Base-by-base conservation (phyloP, 768 basidiomycete genomes). In the Tylopilus intermedius region DNA sequence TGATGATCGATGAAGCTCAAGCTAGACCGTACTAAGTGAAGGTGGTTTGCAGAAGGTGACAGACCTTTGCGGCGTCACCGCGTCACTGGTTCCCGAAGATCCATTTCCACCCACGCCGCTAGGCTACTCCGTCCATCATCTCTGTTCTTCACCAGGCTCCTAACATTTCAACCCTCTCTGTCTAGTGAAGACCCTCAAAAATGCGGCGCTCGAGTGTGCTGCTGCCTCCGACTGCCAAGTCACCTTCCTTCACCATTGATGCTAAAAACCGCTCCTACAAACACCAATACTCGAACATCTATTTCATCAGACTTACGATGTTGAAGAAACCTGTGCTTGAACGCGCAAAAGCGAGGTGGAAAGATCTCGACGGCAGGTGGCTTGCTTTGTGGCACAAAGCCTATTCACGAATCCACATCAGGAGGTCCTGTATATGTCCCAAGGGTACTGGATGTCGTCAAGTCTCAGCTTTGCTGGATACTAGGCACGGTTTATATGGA, bases 401-500 rank as follows among this genome's bases (percentile, higher is more conserved):
- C 8, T 30, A 27, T n/a, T 67, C 45, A 59, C 21, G 6, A 7
- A 39, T 55, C 33, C 15, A 29, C 32, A 47, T 45, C 61, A 90
- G 90, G 84, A 8, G 74, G 78, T 10, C 91, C 93, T 0, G 63
- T 76, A 10, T 77, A 84, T 29, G 80, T 94, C n/a, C 77, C 83
- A 6, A 79, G 90, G 29, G 88, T 95, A 2, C 81, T 96, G 4
- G 95, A 98, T 53, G 86, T 98, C 8, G 73, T 83, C 43, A 89
- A 91, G 60, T 86, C 87, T 1, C 76, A 87, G 61, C 74, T 95
- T 50, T 96, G 93, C 69, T 97, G 87, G 68, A 80, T 98, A 55
- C 75, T 96, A 49, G 96, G 96, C 4, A 99, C 96, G 0, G 85
- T 97, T 6, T 99, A 97, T 68, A 87, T 98, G 84, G 94, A 99